Conservation (phyloP, 106 monocot genomes). For the Amphibolis antarctica region DNA sequence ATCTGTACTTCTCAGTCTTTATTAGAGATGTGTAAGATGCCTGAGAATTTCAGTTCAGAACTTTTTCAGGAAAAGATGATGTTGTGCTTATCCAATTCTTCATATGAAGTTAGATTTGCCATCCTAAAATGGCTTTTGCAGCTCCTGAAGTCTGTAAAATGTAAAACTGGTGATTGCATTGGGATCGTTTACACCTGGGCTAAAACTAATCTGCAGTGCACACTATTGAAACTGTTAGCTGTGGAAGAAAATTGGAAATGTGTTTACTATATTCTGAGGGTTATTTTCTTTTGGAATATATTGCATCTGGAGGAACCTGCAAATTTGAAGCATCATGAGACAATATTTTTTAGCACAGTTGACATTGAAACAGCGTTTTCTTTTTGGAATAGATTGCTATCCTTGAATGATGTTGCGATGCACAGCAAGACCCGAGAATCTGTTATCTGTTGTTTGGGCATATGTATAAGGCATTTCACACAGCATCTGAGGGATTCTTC, state of each 20-base stretch:
- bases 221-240: conserved; percentile 33
- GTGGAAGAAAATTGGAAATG: conserved; percentile 75
- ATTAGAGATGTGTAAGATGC: conserved; percentile 9
- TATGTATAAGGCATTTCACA: conserved; percentile 57
- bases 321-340: not conserved
- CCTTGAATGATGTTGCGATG: conserved; percentile 32
- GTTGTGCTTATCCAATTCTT: conserved; percentile 48
- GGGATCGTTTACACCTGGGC: conserved; percentile 35
- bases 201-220: conserved; percentile 31
- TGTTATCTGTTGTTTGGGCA: conserved; percentile 72
- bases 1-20: not conserved
- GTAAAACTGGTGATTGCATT: conserved; percentile 1
- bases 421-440: conserved; percentile 57
- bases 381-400: conserved; percentile 78
- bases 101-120: conserved; percentile 70
- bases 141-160: conserved; percentile 30
- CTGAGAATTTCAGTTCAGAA: conserved; percentile 6
- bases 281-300: conserved; percentile 60
- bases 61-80: conserved; percentile 44
- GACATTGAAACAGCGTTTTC: conserved; percentile 27
- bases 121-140: conserved; percentile 56
- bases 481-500: conserved; percentile 14
- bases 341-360: conserved; percentile 5
- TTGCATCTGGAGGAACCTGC: conserved; percentile 21
- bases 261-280: conserved; percentile 69